Conservation (phyloP, 805 yeast species). For the Ogataea neopini region DNA sequence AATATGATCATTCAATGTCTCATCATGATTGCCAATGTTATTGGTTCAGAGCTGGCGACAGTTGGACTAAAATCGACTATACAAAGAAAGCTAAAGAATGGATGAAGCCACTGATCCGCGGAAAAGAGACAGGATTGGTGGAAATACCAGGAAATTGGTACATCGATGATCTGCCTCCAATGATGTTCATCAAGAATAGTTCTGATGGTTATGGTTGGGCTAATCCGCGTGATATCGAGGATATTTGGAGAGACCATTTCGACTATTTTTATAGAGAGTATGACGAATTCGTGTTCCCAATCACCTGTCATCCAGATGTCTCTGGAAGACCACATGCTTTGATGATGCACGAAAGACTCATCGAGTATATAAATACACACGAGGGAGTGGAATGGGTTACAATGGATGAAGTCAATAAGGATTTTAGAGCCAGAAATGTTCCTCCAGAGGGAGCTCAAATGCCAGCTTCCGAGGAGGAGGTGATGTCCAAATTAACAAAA, state of each 20-base stretch:
- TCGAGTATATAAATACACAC: conserved; percentile 38
- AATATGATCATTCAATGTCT: conserved; percentile 39
- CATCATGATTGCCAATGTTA: conserved; percentile 40
- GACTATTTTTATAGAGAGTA: conserved; percentile 40
- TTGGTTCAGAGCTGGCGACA: conserved; percentile 39
- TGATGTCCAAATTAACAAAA: too few species aligned
- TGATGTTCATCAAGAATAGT: conserved; percentile 38
- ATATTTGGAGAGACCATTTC: conserved; percentile 41
- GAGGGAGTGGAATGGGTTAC: conserved; percentile 43
- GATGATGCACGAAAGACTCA: conserved; percentile 39
- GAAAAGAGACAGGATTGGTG: conserved; percentile 37
- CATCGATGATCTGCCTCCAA: conserved; percentile 41
- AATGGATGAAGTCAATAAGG: conserved; percentile 38
- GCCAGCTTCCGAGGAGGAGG: conserved; percentile 25
- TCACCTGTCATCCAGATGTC: conserved; percentile 41
- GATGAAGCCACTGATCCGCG: conserved; percentile 39
- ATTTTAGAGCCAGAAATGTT: conserved; percentile 31
- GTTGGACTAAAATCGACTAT: conserved; percentile 40
- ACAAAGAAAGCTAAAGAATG: conserved; percentile 36
- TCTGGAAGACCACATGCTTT: conserved; percentile 39
- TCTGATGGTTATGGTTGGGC: conserved; percentile 38
- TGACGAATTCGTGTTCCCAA: conserved; percentile 40
- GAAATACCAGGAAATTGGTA: conserved; percentile 42
- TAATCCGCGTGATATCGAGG: conserved; percentile 39
- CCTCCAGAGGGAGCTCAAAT: conserved; percentile 34